Evolutionary conservation across 1,284 basidiomycete species (phyloP).

Genomic region (Apiotrichum sp.): DNA sequence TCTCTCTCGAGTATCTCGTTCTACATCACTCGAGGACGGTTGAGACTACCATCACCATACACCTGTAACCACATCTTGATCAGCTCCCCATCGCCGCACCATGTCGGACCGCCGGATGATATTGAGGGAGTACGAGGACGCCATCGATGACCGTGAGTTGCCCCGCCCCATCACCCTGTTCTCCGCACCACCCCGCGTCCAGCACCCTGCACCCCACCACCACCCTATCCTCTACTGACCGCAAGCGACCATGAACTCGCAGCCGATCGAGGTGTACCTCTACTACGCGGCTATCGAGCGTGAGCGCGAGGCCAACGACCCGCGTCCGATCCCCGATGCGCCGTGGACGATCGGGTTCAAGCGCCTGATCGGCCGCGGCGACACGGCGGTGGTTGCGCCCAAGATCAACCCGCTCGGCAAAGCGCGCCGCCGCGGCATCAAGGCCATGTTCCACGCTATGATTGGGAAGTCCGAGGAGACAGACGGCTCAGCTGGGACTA

Average conservation of each 20-base stretch:
- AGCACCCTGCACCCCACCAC: background rate
- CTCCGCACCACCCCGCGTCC: background rate
- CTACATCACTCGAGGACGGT: too few species aligned
- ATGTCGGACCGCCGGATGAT: too few species aligned
- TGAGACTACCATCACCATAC: too few species aligned
- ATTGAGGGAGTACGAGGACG: slow-evolving; percentile 6
- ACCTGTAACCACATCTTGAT: too few species aligned
- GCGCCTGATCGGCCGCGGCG: background rate
- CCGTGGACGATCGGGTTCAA: slow-evolving; percentile 9
- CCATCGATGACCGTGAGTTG: slow-evolving; percentile 12
- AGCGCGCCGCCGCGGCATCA: too few species aligned
- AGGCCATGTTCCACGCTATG: too few species aligned
- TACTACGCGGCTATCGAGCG: slow-evolving; percentile 13
- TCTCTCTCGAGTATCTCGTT: too few species aligned
- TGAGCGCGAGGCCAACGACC: slow-evolving; percentile 5
- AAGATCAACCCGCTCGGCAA: background rate
- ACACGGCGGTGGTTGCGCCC: background rate
- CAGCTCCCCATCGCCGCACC: too few species aligned
- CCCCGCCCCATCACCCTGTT: background rate
- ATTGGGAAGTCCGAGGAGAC: too few species aligned
- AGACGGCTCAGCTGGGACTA: too few species aligned
- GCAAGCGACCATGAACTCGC: slow-evolving; percentile 10
- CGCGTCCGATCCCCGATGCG: slow-evolving; percentile 13
- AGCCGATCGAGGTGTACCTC: slow-evolving; percentile 13
- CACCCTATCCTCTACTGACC: background rate